These are phyloP conservation scores for Conticribra guillardii DNA, from an alignment of 108 stramenopile species.

Conservation along the genomic window DNA sequence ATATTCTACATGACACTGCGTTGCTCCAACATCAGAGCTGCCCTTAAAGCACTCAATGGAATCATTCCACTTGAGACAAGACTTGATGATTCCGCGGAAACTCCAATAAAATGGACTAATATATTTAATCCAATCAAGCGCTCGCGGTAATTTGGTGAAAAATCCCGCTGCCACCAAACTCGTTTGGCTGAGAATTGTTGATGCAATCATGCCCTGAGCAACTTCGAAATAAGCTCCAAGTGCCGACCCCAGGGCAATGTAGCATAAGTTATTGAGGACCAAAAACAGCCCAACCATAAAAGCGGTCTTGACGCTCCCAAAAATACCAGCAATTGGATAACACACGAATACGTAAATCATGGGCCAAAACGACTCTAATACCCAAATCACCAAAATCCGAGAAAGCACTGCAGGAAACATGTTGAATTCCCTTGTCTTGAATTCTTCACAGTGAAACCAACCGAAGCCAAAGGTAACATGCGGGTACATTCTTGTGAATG, in stretches of 20 bases:
- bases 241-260: not conserved
- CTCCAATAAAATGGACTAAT: slow-evolving; percentile 16
- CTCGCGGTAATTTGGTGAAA: slow-evolving; percentile 1
- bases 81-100: slow-evolving; percentile 22
- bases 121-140: slow-evolving; percentile 14
- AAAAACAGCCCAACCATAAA: not conserved
- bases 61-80: slow-evolving; percentile 5
- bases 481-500: too few relatives aligned
- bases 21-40: too few relatives aligned
- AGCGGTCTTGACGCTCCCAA: slow-evolving; percentile 2
- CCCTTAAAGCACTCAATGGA: too few relatives aligned
- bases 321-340: slow-evolving; percentile 8
- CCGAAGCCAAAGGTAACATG: too few relatives aligned
- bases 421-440: too few relatives aligned
- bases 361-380: slow-evolving; percentile 6
- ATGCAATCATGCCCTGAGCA: slow-evolving; percentile 11
- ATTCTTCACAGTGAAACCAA: too few relatives aligned
- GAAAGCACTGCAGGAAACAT: not conserved
- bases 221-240: slow-evolving; percentile 1
- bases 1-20: too few relatives aligned
- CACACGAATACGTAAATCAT: slow-evolving; percentile 11
- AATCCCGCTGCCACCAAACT: slow-evolving; percentile 12
- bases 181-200: slow-evolving; percentile 8
- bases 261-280: slow-evolving; percentile 13
- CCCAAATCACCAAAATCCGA: not conserved